A percentile compares a stretch with the other conserved stretches of the same genome.
Conservation (phyloP, 2,329 filamentous ascomycete genomes). For the Fusarium sp. region DNA sequence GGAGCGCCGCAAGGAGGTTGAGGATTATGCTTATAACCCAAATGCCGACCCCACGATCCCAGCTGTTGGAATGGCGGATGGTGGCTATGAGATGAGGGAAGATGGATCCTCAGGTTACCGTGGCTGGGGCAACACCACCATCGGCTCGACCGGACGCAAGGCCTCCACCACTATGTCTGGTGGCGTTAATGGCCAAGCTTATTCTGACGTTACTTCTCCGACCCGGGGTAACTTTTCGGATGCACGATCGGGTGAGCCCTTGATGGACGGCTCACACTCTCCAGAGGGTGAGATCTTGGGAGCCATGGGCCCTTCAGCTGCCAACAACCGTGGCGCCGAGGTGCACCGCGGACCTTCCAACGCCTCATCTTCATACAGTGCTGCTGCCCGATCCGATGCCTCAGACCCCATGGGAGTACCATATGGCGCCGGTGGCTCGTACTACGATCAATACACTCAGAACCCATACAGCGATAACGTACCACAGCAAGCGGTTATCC, state of each 20-base stretch:
- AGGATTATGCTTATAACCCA: constrained; percentile 98
- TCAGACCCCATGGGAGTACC: constrained; percentile 65
- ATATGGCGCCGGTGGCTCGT: constrained; percentile 61
- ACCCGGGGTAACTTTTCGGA: constrained; percentile 73
- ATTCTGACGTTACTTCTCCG: constrained; percentile 81
- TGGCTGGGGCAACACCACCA: constrained; percentile 89
- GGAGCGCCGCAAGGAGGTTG: constrained; percentile 91
- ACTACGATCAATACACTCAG: constrained; percentile 70
- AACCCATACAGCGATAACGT: constrained; percentile 66
- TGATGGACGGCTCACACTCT: constrained; percentile 65
- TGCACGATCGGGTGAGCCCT: constrained; percentile 73
- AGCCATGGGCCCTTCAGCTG: constrained; percentile 79
- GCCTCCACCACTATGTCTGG: constrained; percentile 90
- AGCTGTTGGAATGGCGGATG: constrained; percentile 61
- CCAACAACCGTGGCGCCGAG: constrained; percentile 73
- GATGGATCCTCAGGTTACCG: constrained; percentile 84
- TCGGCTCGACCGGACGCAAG: constrained; percentile 79
- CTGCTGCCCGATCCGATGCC: constrained; percentile 78
- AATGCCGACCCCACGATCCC: constrained; percentile 89
- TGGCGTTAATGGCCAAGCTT: constrained; percentile 71
- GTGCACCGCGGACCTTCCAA: constrained; percentile 93
- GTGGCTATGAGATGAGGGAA: constrained; percentile 80
- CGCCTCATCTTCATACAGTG: constrained; percentile 95
- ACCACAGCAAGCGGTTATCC: constrained; percentile 75
- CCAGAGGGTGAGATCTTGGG: constrained; percentile 87